Evolutionary conservation across 257 asterid species (phyloP), one percentile per base, ranked within the genome.

Genomic region (Solanum piurae): DNA sequence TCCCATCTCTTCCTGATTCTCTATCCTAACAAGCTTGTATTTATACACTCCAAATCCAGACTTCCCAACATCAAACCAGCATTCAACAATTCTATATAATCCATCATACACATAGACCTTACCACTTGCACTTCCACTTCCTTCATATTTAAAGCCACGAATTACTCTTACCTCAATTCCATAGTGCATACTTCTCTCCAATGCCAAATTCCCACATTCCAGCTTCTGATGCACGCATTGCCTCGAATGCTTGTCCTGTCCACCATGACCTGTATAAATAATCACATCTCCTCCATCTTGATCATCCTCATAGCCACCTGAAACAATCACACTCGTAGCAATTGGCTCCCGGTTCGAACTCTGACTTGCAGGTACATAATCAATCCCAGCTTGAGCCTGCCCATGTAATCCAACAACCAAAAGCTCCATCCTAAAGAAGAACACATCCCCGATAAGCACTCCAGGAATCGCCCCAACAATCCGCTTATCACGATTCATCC

Each of bases 201-300:
- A 33, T 0, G 97, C 98, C 90, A 95, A 90, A 86, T 97, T 97
- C 71, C 99, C 99, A 33, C 91, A 86, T 87, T 95, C 98, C 85
- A 97, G 91, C 74, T 90, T 95, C 94, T 97, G 99, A 84, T 94
- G 92, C 93, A 88, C 87, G 73, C 94, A 95, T 91, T 97, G 98
- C 86, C 91, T 86, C 23, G 80, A 76, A 21, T 92, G 12, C 87
- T 93, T 94, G 85, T 94, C 98, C 92, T 95, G 99, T 23, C 99
- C 99, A 37, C 99, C 99, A n/a, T 97, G 99, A 34, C 99, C 98
- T 0, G 99, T 95, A 34, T 97, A 97, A 8, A 97, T 89, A 14
- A 97, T 93, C 89, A 92, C 98, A 62, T 94, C 98, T 23, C 99
- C 99, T 0, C 91, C 86, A 89, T 96, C 99, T 72, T 90, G 97